Evolutionary conservation across 225 moss, liverwort and hornwort species (phyloP), one percentile per base, ranked within the genome.

Genomic region (Lunularia cruciata): DNA sequence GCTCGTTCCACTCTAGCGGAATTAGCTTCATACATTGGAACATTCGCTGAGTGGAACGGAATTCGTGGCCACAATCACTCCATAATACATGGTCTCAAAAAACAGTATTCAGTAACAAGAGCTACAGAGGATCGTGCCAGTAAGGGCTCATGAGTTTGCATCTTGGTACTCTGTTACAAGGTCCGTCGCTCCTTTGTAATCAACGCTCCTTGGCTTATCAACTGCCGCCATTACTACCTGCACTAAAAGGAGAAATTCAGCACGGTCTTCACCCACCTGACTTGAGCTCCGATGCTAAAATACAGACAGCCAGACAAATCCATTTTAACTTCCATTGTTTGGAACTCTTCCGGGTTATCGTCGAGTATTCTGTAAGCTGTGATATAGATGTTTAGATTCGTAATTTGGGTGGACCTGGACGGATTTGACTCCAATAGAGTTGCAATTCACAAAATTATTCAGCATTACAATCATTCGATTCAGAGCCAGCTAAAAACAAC

Each of bases 101-200:
- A 8, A 5, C 25, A 51, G 11, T 12, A 51, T 22, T 33, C 25
- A 31, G 46, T 35, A 36, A 46, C 40, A 33, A 70, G 60, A 25
- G 72, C 66, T 67, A 67, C 52, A 45, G 52, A 72, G 37, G 47
- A 71, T 74, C 36, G 68, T 65, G 57, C 66, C 78, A 63, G 53
- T 76, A 52, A 63, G 68, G 73, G 75, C 51, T 67, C 52, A 67
- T 38, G 53, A 83, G 82, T 76, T 72, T 69, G 69, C 27, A 73
- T 55, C 42, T 70, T 70, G 54, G 64, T 78, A 96, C 95, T 98
- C 96, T 80, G 92, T 98, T 71, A 98, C 96, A 70, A 98, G 92
- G 81, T 98, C 96, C 54, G 92, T 75, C 70, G 86, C 86, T 82
- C 92, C 96, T 82, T 98, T 98, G 76, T 98, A 98, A 75, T 98